Conservation (phyloP, 345 rosid genomes). For the Melaleuca alternifolia region DNA sequence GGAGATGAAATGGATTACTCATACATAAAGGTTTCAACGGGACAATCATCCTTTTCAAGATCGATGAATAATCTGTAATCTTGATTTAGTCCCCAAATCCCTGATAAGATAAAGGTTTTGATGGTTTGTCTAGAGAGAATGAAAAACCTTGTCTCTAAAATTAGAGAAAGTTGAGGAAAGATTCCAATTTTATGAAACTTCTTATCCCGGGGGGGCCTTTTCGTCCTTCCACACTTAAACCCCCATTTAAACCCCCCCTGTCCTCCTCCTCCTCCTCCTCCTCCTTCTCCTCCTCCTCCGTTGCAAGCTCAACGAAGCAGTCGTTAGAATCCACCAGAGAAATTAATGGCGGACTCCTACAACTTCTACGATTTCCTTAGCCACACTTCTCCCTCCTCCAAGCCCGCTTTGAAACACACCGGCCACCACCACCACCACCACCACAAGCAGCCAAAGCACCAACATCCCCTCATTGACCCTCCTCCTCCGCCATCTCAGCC, state of each 20-base stretch:
- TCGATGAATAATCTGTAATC: not conserved
- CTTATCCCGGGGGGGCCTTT: not conserved
- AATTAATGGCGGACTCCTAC: constrained; percentile 2
- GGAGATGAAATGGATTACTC: not conserved
- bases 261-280: not conserved
- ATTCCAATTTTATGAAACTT: not conserved
- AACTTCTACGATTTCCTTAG: constrained; percentile 4
- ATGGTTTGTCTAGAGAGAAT: not conserved
- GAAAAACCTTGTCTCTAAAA: not conserved
- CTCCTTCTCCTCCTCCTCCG: not conserved
- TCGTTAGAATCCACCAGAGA: not conserved
- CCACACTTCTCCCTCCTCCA: not conserved
- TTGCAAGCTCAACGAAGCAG: not conserved
- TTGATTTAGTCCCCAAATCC: not conserved
- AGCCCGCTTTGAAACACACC: not conserved
- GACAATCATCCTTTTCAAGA: not conserved
- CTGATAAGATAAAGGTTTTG: not conserved
- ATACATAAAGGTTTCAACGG: not conserved
- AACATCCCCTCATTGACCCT: not conserved
- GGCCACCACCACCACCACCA: not conserved
- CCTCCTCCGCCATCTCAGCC: not conserved
- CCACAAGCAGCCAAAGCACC: not conserved
- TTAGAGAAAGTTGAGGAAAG: not conserved
- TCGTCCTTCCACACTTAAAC: not conserved
- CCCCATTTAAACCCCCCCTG: not conserved